Conservation (phyloP, 192 early-diverging fungal species). For the Gryganskiella cystojenkinii region DNA sequence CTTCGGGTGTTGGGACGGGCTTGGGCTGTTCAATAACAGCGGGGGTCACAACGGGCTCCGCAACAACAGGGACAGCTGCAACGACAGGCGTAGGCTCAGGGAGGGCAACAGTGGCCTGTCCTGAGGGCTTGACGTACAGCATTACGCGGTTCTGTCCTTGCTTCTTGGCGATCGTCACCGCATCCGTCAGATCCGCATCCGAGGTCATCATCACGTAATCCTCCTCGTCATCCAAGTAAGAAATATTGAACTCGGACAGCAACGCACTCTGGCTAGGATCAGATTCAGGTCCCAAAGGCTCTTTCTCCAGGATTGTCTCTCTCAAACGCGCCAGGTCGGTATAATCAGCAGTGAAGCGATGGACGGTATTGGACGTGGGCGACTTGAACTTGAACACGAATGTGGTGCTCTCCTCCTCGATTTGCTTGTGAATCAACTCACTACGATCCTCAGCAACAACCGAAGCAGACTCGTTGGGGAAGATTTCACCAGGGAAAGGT, state of each 20-base stretch:
- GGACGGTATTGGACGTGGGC: constrained; percentile 70
- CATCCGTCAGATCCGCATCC: constrained; percentile 84
- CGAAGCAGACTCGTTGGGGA: constrained; percentile 67
- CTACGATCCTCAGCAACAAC: constrained; percentile 60
- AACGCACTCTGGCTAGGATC: constrained; percentile 55
- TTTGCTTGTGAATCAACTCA: constrained; percentile 46
- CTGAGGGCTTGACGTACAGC: constrained; percentile 65
- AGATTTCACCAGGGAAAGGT: constrained; percentile 63
- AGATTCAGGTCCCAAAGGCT: constrained; percentile 63
- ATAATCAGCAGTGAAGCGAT: constrained; percentile 74
- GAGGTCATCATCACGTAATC: constrained; percentile 85
- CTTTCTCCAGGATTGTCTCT: constrained; percentile 67
- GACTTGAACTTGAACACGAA: constrained; percentile 86
- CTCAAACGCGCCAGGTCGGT: constrained; percentile 64
- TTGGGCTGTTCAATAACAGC: constrained; percentile 20
- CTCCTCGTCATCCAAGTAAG: constrained; percentile 93
- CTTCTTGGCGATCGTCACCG: constrained; percentile 82
- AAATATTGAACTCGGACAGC: constrained; percentile 62
- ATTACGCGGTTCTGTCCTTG: constrained; percentile 82
- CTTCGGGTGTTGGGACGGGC: constrained; percentile 11
- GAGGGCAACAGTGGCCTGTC: constrained; percentile 1
- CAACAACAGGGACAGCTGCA: constrained; percentile 7
- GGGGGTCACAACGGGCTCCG: constrained; percentile 2
- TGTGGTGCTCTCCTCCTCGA: constrained; percentile 52
- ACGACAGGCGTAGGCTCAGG: constrained; percentile 12